Base-by-base conservation (phyloP, 2,329 filamentous ascomycete species). In the Aspergillus nomiae region DNA sequence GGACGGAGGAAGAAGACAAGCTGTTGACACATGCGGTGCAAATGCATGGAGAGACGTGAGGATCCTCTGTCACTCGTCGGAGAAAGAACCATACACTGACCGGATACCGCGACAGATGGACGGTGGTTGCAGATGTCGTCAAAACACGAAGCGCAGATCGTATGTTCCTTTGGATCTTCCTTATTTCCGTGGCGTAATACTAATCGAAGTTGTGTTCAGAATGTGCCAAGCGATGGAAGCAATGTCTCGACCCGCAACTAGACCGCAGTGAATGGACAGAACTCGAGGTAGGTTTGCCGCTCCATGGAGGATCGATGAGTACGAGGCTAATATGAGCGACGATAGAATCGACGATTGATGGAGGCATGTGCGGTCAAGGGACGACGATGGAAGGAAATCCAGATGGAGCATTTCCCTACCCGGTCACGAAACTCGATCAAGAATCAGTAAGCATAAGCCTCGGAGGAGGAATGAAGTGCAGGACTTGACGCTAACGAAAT, bases 1-100 rank as follows among this genome's bases (percentile, higher is more conserved):
- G 58, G 58, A 53, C 58, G 8, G 58, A 59, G 4, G 45, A 50
- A 16, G 58, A 59, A n/a, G 58, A 59, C 28, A 36, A 54, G 28
- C 21, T 50, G 34, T 45, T 59, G 14, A 51, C n/a, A 19, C 30
- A 36, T 6, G 58, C 58, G 9, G 58, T 59, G 19, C 45, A 36
- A 19, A 28, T n/a, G 32, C 43, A 53, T 28, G 55, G 55, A 32
- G 48, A 51, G 19, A 51, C 48, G 48, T 51, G 30, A 51, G 48
- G 48, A 51, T 14, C 26, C 9, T 32, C 9, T n/a, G 48, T 8
- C 34, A 1, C 10, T 21, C n/a, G 16, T 32, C 19, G 0, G 48
- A 8, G 10, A n/a, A 21, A n/a, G 28, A 32, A n/a, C 48, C 48
- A 28, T 24, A 32, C 21, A 8, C 48, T 51, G 28, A 51, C 48